phyloP scores from a whole-genome alignment of 225 moss, liverwort and hornwort species.

The Asterella californica region DNA sequence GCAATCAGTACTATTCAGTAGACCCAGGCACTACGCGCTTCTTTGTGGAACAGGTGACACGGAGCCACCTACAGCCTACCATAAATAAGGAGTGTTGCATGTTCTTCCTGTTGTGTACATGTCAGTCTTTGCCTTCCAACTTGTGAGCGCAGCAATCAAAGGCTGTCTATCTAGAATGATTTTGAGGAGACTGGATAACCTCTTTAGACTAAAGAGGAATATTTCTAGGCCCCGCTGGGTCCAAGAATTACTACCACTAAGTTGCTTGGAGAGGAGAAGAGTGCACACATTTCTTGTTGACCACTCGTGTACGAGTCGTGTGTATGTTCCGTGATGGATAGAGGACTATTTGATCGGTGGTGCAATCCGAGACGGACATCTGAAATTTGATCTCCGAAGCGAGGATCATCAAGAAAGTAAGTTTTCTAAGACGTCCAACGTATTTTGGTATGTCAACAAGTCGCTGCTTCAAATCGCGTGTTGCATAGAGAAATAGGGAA shows the following conservation, averaged over 20 bases:
- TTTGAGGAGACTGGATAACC: neutral
- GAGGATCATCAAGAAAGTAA: neutral
- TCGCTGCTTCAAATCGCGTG: neutral
- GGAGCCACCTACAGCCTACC: neutral
- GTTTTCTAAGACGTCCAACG: neutral
- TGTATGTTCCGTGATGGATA: neutral
- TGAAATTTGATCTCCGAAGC: neutral
- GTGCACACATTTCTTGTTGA: neutral
- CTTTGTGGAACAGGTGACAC: neutral
- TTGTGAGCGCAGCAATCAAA: neutral
- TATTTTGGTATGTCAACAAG: neutral
- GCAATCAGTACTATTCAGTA: neutral
- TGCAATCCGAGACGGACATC: neutral
- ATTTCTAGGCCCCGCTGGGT: neutral
- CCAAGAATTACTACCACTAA: too few relatives aligned
- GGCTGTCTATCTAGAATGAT: neutral
- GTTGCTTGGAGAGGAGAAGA: neutral
- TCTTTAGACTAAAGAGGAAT: neutral
- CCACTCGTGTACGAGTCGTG: neutral
- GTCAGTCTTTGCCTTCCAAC: neutral
- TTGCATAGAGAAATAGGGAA: neutral
- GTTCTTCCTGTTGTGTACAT: neutral
- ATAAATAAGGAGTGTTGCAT: neutral
- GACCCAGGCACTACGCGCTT: conserved; percentile 1
- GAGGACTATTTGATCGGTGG: neutral